A percentile compares a stretch with the other conserved stretches of the same genome.
phyloP scores from a whole-genome alignment of 352 stramenopile genomes.

The Thalassiosira livingstoniorum region DNA sequence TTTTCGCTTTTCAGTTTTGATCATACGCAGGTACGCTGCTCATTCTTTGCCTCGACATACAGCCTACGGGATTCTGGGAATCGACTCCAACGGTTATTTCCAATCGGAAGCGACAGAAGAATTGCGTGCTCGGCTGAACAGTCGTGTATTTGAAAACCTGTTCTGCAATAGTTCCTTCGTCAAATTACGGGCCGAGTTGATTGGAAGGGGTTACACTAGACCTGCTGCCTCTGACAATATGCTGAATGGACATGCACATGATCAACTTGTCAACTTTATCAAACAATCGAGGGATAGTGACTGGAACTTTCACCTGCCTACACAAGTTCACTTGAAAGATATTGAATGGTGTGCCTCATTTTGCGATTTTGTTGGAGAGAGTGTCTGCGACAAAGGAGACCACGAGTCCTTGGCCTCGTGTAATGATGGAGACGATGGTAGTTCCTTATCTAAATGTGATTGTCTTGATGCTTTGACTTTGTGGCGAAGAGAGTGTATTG shows the following conservation, averaged over 20 bases:
- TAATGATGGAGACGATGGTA: neutral
- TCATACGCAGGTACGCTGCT: conserved; percentile 50
- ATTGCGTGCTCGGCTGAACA: conserved; percentile 15
- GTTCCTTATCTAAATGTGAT: conserved; percentile 5
- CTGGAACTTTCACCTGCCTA: conserved; percentile 42
- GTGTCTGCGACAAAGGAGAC: neutral
- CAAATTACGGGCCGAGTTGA: conserved; percentile 41
- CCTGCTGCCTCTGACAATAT: conserved; percentile 21
- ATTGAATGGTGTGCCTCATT: conserved; percentile 61
- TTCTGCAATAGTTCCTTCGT: conserved; percentile 54
- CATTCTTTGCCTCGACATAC: conserved; percentile 51
- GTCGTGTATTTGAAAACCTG: conserved; percentile 49
- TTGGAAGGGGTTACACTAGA: conserved; percentile 46
- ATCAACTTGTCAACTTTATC: conserved; percentile 35
- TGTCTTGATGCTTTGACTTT: conserved; percentile 50
- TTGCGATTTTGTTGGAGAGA: conserved; percentile 10
- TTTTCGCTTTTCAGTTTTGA: conserved; percentile 30
- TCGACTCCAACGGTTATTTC: conserved; percentile 35
- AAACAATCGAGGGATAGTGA: conserved; percentile 41
- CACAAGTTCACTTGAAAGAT: conserved; percentile 54
- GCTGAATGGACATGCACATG: conserved; percentile 8
- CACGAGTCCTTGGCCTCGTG: neutral
- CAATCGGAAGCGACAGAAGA: conserved; percentile 12
- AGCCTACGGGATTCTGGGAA: conserved; percentile 35
- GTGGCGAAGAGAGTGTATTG: conserved; percentile 46